Evolutionary conservation across 192 early-diverging fungal species (phyloP), one percentile per base, ranked within the genome.

Genomic region (Polychytrium aggregatum): DNA sequence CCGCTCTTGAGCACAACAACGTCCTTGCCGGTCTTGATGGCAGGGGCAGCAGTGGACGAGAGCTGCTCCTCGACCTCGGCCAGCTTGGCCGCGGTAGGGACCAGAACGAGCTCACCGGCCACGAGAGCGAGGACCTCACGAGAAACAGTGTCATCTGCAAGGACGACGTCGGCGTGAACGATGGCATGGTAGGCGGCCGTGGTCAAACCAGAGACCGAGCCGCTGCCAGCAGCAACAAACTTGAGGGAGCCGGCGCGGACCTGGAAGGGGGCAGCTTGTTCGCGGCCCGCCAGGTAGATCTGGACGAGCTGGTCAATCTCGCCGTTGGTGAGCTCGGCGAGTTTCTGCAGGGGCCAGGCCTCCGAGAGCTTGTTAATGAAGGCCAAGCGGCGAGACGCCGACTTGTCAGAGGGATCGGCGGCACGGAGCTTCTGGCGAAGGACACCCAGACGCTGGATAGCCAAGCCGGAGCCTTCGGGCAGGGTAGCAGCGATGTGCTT

Each of bases 321-420:
- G 33, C 62, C 52, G 14, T 81, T 72, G 21, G 76, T 66, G 25
- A 88, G 55, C 16, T 48, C 48, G 1, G 78, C 80, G 49, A 92
- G 70, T 13, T 77, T 76, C 44, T 85, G 70, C 22, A 87, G 67
- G 13, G 72, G 70, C 88, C 88, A 92, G 38, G 78, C 59, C 44
- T 92, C 84, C 60, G 87, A 84, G 27, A 90, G 44, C 47, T 74
- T 67, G 20, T 72, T 81, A 43, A 92, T 71, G 81, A 87, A 92
- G 10, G 57, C 47, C 83, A 87, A 83, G 9, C 85, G 56, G 17
- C 79, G 74, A 21, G 68, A 11, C 31, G 31, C n/a, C n/a, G n/a
- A n/a, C n/a, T n/a, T n/a, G n/a, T n/a, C 44, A 27, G 69, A 62
- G 30, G 60, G 59, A 45, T 84, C 82, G 8, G 71, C 72, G 16